Evolutionary conservation across 257 asterid genomes (phyloP).

Genomic region (Forsythia viridissima): DNA sequence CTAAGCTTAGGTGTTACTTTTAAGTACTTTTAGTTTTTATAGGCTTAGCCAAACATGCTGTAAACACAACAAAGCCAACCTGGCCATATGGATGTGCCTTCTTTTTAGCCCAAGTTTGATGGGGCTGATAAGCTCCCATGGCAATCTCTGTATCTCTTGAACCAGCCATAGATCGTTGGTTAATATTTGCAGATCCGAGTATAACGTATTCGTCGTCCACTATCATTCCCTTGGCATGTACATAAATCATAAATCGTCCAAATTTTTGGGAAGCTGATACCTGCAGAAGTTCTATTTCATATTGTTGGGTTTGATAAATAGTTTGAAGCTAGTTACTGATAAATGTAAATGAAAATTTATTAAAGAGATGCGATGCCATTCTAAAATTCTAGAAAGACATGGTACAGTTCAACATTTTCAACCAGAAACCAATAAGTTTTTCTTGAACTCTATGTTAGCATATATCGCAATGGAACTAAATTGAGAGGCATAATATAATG

Average conservation of each 20-base stretch:
- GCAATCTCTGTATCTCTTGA: constrained; percentile 91
- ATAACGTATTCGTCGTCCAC: constrained; percentile 85
- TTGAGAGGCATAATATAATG: neutral
- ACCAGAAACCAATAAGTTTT: neutral
- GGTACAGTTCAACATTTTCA: neutral
- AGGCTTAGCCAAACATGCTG: neutral
- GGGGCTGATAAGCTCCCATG: constrained; percentile 86
- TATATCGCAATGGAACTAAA: neutral
- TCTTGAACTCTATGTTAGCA: neutral
- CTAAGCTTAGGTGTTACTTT: too few relatives aligned
- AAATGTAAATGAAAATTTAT: neutral
- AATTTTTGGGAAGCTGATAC: constrained; percentile 48
- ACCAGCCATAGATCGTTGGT: constrained; percentile 88
- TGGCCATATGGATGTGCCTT: constrained; percentile 63
- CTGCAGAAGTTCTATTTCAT: constrained; percentile 20
- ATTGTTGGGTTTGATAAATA: neutral
- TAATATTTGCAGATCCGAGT: constrained; percentile 80
- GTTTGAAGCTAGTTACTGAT: neutral
- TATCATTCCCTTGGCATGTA: constrained; percentile 84
- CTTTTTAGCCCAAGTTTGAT: constrained; percentile 63
- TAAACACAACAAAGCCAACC: constrained; percentile 35
- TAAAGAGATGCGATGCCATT: too few relatives aligned
- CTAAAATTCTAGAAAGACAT: too few relatives aligned
- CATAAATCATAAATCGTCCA: constrained; percentile 72
- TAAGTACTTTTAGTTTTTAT: too few relatives aligned